These are phyloP conservation scores for Basidiobolus meristosporus DNA, from an alignment of 371 early-diverging fungal genomes.

Conservation along the genomic window DNA sequence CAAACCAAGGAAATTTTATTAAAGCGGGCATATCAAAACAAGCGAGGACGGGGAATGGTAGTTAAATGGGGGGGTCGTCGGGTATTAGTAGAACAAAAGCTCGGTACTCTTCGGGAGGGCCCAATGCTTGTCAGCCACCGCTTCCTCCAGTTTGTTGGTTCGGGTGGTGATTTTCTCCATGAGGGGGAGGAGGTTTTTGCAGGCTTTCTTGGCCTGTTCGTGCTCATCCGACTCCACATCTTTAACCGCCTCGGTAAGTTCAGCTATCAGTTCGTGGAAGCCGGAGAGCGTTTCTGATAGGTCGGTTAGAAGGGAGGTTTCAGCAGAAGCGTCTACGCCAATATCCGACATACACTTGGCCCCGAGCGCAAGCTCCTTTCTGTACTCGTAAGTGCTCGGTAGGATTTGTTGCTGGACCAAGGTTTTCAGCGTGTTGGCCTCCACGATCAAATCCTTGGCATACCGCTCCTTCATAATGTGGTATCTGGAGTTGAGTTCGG, in stretches of 20 bases:
- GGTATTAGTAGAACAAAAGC: constrained; percentile 77
- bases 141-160: constrained; percentile 60
- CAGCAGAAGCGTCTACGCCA: constrained; percentile 41
- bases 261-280: constrained; percentile 28
- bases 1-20: no score
- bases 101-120: constrained; percentile 93
- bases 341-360: constrained; percentile 42
- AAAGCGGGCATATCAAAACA: no score
- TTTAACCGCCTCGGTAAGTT: constrained; percentile 34
- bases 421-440: constrained; percentile 73
- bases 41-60: no score
- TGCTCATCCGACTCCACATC: constrained; percentile 28
- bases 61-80: no score
- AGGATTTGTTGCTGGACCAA: constrained; percentile 70
- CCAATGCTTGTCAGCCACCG: constrained; percentile 79
- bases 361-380: constrained; percentile 66
- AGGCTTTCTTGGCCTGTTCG: constrained; percentile 39
- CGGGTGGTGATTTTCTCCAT: constrained; percentile 50
- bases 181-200: constrained; percentile 35
- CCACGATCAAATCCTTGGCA: constrained; percentile 85
- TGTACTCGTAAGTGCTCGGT: constrained; percentile 75
- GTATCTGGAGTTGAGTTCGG: constrained; percentile 81
- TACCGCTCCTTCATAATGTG: constrained; percentile 89
- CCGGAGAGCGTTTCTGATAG: constrained; percentile 32
- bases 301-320: constrained; percentile 41